phyloP scores from a whole-genome alignment of 2,329 filamentous ascomycete species.

The Cordyceps pruinosa region DNA sequence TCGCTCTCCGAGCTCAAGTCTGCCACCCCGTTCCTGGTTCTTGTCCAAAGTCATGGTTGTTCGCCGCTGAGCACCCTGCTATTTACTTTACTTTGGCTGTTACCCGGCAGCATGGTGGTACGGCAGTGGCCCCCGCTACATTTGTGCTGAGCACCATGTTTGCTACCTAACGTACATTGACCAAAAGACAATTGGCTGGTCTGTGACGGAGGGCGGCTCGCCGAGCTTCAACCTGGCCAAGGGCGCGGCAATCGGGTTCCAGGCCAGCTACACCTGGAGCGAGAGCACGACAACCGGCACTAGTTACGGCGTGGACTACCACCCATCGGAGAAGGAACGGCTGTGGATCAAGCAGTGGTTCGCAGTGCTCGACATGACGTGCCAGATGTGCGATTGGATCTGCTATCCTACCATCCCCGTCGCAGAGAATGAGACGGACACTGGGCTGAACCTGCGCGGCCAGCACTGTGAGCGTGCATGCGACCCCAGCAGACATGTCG shows the following conservation, averaged over 20 bases:
- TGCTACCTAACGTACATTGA: neutral
- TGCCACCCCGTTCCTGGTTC: no score
- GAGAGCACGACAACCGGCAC: constrained; percentile 1
- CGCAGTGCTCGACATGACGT: neutral
- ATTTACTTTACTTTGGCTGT: no score
- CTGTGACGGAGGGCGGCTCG: neutral
- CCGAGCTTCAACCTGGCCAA: neutral
- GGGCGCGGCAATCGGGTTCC: neutral
- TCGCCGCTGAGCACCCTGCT: no score
- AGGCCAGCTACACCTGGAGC: neutral
- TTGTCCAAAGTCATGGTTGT: no score
- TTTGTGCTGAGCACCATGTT: neutral
- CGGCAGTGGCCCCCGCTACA: neutral
- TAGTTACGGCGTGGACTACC: neutral
- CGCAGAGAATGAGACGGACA: neutral
- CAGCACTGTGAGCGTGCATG: neutral
- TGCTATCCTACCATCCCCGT: neutral
- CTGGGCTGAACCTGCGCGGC: neutral
- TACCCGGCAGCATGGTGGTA: no score
- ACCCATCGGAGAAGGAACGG: neutral
- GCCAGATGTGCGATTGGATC: neutral
- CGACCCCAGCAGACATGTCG: neutral
- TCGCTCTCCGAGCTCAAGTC: no score
- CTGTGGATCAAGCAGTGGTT: constrained; percentile 1
- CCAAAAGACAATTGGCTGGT: neutral